Percentiles rank a stretch among this genome's conserved stretches.
phyloP scores from a whole-genome alignment of 176 grass and related monocot genomes.

The Calamus simplicifolius region DNA sequence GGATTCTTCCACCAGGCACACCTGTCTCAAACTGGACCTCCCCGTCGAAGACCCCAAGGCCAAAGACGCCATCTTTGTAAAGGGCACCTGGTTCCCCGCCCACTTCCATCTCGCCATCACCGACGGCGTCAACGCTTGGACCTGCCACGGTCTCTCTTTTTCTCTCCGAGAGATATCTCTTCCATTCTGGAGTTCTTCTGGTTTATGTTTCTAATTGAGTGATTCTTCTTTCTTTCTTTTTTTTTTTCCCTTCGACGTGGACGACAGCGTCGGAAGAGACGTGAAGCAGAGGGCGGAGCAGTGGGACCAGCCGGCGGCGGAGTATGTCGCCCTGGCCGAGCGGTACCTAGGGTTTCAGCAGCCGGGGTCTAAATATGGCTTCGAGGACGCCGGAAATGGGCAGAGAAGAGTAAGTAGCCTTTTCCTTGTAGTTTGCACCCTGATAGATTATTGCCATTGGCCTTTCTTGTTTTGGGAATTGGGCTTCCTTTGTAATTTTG shows the following conservation, averaged over 20 bases:
- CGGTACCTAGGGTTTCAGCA: conserved; percentile 74
- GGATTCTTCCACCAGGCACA: conserved; percentile 37
- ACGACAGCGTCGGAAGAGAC: conserved; percentile 54
- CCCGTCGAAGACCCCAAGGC: conserved; percentile 58
- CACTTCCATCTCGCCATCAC: conserved; percentile 75
- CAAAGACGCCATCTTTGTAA: conserved; percentile 39
- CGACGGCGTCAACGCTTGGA: conserved; percentile 65
- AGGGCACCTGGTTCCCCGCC: conserved; percentile 63
- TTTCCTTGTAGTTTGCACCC: neutral
- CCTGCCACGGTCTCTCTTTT: conserved; percentile 31
- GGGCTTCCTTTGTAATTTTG: no score
- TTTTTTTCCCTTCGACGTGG: no score
- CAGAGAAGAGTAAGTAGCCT: conserved; percentile 41
- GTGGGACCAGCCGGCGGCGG: conserved; percentile 73
- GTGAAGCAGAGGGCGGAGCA: conserved; percentile 83
- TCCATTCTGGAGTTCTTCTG: no score
- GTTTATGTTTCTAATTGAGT: no score
- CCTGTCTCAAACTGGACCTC: conserved; percentile 66
- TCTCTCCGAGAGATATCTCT: no score
- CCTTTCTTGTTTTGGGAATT: no score
- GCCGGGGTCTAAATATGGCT: conserved; percentile 56
- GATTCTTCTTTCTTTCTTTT: no score
- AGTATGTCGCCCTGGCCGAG: conserved; percentile 66
- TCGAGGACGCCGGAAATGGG: conserved; percentile 71
- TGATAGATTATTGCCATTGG: no score